Conservation (phyloP, 2,329 filamentous ascomycete genomes). For the Exophiala oligosperma region DNA sequence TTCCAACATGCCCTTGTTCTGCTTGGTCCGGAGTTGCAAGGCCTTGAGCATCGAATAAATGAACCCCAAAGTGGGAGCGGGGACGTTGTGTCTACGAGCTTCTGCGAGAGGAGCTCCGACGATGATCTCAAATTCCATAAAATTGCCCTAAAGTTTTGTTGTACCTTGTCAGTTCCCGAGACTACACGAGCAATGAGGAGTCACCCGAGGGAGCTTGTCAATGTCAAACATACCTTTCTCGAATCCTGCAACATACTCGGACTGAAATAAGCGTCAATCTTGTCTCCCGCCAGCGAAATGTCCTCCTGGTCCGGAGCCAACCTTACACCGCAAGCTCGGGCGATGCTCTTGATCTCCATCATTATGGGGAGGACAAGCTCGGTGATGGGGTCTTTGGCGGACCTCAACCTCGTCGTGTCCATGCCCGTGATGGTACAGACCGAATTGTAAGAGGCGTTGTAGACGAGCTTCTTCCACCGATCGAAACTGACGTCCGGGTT, state of each 20-base stretch:
- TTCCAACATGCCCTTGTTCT: too few relatives aligned
- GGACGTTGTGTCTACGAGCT: too few relatives aligned
- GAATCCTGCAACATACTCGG: conserved; percentile 58
- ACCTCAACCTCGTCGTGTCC: conserved; percentile 53
- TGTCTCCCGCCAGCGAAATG: conserved; percentile 50
- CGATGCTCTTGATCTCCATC: conserved; percentile 44
- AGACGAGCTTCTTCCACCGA: conserved; percentile 46
- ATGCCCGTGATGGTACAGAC: conserved; percentile 53
- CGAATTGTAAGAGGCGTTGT: conserved; percentile 54
- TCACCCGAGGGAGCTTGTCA: too few relatives aligned
- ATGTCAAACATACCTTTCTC: conserved; percentile 27
- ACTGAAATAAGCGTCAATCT: conserved; percentile 46
- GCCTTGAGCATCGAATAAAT: too few relatives aligned
- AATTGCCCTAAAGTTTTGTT: too few relatives aligned
- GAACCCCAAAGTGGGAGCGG: too few relatives aligned
- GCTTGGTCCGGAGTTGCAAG: too few relatives aligned
- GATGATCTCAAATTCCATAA: too few relatives aligned
- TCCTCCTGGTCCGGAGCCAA: conserved; percentile 47
- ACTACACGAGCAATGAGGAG: too few relatives aligned
- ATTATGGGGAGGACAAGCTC: conserved; percentile 55
- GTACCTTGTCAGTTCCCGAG: too few relatives aligned
- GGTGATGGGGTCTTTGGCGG: conserved; percentile 47
- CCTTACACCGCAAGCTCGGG: conserved; percentile 45
- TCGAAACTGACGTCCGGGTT: conserved; percentile 34
- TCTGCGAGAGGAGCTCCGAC: too few relatives aligned